Base-by-base conservation (phyloP, 2,329 filamentous ascomycete genomes). In the Fusarium domesticum region DNA sequence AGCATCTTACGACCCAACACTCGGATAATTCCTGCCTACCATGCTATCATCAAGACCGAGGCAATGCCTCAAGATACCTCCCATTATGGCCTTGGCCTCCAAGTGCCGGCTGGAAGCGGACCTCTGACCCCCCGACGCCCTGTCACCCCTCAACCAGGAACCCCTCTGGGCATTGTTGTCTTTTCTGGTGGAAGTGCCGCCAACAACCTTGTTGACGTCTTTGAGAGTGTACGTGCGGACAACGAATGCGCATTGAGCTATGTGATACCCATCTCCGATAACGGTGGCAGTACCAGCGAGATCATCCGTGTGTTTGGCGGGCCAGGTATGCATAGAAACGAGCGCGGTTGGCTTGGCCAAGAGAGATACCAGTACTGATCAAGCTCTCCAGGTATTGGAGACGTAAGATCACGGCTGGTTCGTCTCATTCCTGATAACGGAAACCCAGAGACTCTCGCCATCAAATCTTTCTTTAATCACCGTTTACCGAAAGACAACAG, bases 141-240 rank as follows among this genome's bases (percentile, higher is more conserved):
- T 18, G 39, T 52, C 11, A 59, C 53, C 18, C 59, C 57, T 32
- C 44, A 28, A 39, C 40, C 54, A 4, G 40, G 45, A 19, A 33
- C 41, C 18, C 54, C 50, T 6, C 51, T 47, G 28, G 66, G 64
- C 47, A 84, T 95, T 45, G 88, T 91, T 17, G 85, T 96, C 39
- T 93, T 96, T 67, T 95, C 90, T 1, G 90, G 90, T 31, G 91
- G 91, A 41, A 96, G 89, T 56, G 92, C 91, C n/a, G 90, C 92
- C 6, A 97, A 96, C 64, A 95, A 80, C 60, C 78, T 96, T 5
- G 92, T 96, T 32, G 92, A 96, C 64, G 87, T 96, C 10, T 96
- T 96, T 68, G 84, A 80, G 56, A 70, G 72, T 15, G 74, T 87
- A 25, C 74, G 80, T 11, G 68, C 83, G 50, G 83, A 77, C 56